These are phyloP conservation scores for Fennellomyces sp. DNA, from an alignment of 371 early-diverging fungal species.

Conservation along the genomic window DNA sequence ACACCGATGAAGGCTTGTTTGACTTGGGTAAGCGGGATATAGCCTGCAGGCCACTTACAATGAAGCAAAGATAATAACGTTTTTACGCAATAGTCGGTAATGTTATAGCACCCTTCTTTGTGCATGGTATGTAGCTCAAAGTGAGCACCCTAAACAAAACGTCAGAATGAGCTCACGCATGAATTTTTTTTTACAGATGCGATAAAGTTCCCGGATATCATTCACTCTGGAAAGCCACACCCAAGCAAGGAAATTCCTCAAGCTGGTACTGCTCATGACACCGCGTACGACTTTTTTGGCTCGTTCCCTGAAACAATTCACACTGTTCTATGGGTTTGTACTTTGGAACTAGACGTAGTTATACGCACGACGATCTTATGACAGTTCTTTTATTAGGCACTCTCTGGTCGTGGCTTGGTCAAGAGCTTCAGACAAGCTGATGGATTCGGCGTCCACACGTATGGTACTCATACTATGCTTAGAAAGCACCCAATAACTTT, in stretches of 20 bases:
- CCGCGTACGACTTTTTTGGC: conserved; percentile 52
- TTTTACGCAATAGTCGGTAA: conserved; percentile 56
- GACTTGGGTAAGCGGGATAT: conserved; percentile 37
- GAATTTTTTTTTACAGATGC: conserved; percentile 13
- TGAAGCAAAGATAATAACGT: no score
- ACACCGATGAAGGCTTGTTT: conserved; percentile 62
- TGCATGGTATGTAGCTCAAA: conserved; percentile 15
- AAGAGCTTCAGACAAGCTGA: conserved; percentile 35
- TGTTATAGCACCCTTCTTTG: conserved; percentile 45
- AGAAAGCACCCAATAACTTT: no score
- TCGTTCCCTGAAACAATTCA: conserved; percentile 42
- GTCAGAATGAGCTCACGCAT: not conserved
- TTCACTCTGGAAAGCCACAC: conserved; percentile 39
- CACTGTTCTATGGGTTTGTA: conserved; percentile 41
- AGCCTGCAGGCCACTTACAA: no score
- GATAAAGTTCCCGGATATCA: conserved; percentile 45
- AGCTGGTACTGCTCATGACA: conserved; percentile 45
- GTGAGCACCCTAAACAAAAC: not conserved
- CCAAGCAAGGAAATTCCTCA: conserved; percentile 45
- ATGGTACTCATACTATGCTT: no score
- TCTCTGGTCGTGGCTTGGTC: conserved; percentile 47
- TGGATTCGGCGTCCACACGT: conserved; percentile 43
- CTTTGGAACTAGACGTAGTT: not conserved
- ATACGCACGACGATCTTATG: no score
- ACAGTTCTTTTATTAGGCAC: no score